Percentiles rank a stretch among this genome's conserved stretches.
These are phyloP conservation scores for Ascochyta viciae-villosae DNA, from an alignment of 2,329 filamentous ascomycete species.

Conservation along the genomic window DNA sequence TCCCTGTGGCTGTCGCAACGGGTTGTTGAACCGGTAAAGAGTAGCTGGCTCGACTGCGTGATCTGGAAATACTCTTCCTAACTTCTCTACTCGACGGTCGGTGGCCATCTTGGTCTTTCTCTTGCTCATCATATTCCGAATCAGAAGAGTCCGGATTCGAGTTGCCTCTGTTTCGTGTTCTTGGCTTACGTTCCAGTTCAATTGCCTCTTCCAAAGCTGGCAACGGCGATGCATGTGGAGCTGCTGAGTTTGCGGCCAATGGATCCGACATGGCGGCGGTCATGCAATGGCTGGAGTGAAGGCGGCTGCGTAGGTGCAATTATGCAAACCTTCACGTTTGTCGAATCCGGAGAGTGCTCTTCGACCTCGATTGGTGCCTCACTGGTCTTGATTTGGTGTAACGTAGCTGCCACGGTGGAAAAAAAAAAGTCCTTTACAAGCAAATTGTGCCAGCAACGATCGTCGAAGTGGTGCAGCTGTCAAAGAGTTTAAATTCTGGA, in stretches of 20 bases:
- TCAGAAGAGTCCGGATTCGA: slow-evolving; percentile 19
- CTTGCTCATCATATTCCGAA: slow-evolving; percentile 15
- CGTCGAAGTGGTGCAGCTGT: slow-evolving; percentile 1
- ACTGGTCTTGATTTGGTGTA: not conserved
- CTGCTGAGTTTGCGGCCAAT: not conserved
- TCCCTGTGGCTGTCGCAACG: slow-evolving; percentile 24
- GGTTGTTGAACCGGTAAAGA: slow-evolving; percentile 18
- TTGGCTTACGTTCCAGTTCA: slow-evolving; percentile 19
- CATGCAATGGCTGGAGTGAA: too few relatives aligned
- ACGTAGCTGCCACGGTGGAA: too few relatives aligned
- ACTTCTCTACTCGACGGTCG: slow-evolving; percentile 32
- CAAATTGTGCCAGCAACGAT: not conserved
- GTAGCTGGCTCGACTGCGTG: slow-evolving; percentile 26
- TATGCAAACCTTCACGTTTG: not conserved
- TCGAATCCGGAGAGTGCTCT: not conserved
- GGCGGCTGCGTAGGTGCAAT: too few relatives aligned
- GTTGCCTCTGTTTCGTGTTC: slow-evolving; percentile 15
- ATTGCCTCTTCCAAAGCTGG: slow-evolving; percentile 5
- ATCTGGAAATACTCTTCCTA: slow-evolving; percentile 28
- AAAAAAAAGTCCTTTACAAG: not conserved
- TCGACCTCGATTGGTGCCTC: not conserved
- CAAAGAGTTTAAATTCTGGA: slow-evolving; percentile 5
- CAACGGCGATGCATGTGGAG: not conserved
- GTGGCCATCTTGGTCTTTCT: slow-evolving; percentile 35
- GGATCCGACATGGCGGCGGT: not conserved